Evolutionary conservation across 2,329 filamentous ascomycete species (phyloP), one percentile per base, ranked within the genome.

Genomic region (Fusarium euwallaceae): DNA sequence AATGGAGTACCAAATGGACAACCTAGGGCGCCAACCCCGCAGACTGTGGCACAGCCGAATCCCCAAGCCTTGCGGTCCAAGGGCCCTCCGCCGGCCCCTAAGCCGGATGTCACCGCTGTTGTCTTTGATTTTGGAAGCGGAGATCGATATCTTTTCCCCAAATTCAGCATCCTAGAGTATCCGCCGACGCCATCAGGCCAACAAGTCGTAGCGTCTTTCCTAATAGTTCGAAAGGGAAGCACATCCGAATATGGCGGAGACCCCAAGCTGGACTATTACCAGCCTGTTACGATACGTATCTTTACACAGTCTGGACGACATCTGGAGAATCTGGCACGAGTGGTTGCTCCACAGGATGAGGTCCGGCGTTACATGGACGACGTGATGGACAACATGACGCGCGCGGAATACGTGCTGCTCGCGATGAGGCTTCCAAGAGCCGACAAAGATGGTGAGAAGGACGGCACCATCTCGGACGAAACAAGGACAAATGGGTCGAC

Each of bases 121-220:
- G 89, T 92, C 1, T 89, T 95, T 70, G 92, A 94, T 75, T 94
- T 94, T 80, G 91, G 91, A 37, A 90, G 86, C 4, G 93, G 93
- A 55, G 94, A 96, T 80, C 89, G 93, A 29, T 95, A 94, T 80
- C 84, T 94, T 58, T 95, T 97, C 73, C 94, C 94, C 3, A 93
- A 92, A 75, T 92, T 93, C 79, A 93, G 92, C 81, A 92, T 96
- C 37, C 81, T 96, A 60, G 93, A 97, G 80, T 92, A 90, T 78
- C 84, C 92, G 2, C 81, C 83, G 9, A 78, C 81, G 2, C 79
- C 85, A 11, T 82, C 85, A 5, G 89, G 89, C 3, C 89, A 90
- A 61, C 88, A 91, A 67, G 88, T 94, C 2, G 88, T 95, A 51
- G 92, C 92, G 4, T 95, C 93, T 1, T 97, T 96, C 79, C 85